phyloP scores from a whole-genome alignment of 164 flowering plant species.

The Chimonanthus praecox region DNA sequence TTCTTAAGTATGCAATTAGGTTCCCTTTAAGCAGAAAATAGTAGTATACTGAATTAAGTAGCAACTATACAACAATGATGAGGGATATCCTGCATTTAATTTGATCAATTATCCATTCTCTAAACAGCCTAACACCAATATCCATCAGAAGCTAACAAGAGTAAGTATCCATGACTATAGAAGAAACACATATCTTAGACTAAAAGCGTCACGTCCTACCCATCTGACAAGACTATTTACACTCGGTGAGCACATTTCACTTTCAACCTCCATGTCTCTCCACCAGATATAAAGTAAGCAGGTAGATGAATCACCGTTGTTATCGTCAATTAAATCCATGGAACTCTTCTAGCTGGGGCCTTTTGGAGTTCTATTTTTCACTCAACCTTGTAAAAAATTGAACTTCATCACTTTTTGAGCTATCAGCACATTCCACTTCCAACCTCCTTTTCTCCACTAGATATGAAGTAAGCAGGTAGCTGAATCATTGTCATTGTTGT shows the following conservation, averaged over 20 bases:
- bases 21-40: not conserved
- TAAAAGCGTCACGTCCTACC: not conserved
- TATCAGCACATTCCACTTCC: too few species aligned
- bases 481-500: too few species aligned
- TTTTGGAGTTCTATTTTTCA: too few species aligned
- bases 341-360: too few species aligned
- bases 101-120: not conserved
- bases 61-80: not conserved
- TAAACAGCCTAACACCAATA: not conserved
- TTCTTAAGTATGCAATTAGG: not conserved
- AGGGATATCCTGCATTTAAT: not conserved
- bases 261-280: not conserved
- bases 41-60: not conserved
- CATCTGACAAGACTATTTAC: not conserved
- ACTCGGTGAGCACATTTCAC: not conserved
- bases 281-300: not conserved
- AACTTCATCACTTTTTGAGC: too few species aligned
- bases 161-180: not conserved
- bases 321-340: too few species aligned
- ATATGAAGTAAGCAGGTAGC: too few species aligned
- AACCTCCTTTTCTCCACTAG: too few species aligned
- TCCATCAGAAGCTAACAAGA: not conserved
- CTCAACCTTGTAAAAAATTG: too few species aligned
- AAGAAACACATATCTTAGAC: not conserved
- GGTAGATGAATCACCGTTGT: not conserved